Evolutionary conservation across 2,329 filamentous ascomycete species (phyloP).

Genomic region (Cylindrodendrum hubeiense): DNA sequence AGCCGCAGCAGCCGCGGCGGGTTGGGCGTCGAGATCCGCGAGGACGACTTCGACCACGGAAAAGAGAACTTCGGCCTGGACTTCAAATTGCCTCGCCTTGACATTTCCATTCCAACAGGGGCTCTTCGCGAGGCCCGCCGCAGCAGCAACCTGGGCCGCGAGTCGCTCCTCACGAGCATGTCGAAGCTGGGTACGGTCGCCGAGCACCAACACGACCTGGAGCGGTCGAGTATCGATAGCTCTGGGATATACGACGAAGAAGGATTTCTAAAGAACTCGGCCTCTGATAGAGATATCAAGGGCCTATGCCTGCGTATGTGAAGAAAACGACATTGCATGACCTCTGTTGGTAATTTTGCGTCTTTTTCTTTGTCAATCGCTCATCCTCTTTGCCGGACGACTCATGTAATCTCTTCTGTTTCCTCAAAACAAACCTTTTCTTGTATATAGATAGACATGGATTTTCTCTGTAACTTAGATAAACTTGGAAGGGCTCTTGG

Average conservation of each 20-base stretch:
- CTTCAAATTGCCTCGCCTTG: slow-evolving; percentile 28
- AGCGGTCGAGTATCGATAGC: slow-evolving; percentile 52
- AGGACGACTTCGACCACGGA: slow-evolving; percentile 38
- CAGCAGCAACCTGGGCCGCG: slow-evolving; percentile 35
- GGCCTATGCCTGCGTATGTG: slow-evolving; percentile 45
- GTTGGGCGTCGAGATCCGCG: slow-evolving; percentile 33
- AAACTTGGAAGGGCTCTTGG: slow-evolving; percentile 8
- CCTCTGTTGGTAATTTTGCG: slow-evolving; percentile 8
- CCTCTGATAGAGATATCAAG: slow-evolving; percentile 50
- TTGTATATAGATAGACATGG: slow-evolving; percentile 19
- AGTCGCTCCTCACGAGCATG: slow-evolving; percentile 30
- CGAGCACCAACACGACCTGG: slow-evolving; percentile 37
- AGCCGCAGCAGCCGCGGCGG: slow-evolving; percentile 32
- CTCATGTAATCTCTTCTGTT: slow-evolving; percentile 8
- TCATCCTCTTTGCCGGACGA: slow-evolving; percentile 28
- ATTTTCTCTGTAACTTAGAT: slow-evolving; percentile 16
- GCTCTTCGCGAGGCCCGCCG: slow-evolving; percentile 35
- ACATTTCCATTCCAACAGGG: slow-evolving; percentile 5
- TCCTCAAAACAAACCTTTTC: not conserved
- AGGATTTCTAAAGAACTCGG: slow-evolving; percentile 59
- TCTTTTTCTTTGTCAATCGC: slow-evolving; percentile 17
- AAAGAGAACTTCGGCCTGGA: slow-evolving; percentile 47
- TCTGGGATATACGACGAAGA: slow-evolving; percentile 59
- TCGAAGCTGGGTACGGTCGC: slow-evolving; percentile 43
- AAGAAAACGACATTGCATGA: slow-evolving; percentile 4